phyloP scores from a whole-genome alignment of 2,329 filamentous ascomycete genomes.

The Cryoendolithus antarcticus region DNA sequence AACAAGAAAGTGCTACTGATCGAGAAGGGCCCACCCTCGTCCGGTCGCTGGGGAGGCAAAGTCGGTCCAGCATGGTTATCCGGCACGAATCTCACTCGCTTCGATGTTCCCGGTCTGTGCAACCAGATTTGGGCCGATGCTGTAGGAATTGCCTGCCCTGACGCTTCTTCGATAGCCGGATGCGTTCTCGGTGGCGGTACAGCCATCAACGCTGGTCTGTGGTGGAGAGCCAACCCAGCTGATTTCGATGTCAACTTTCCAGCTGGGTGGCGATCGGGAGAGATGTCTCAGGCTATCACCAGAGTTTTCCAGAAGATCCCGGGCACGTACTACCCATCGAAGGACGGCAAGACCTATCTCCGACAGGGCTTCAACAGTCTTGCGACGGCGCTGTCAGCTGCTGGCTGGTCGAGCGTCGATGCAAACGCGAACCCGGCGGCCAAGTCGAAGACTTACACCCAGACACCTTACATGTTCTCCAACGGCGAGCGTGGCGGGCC shows the following conservation, averaged over 20 bases:
- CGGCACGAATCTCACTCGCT: slow-evolving; percentile 52
- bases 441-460: slow-evolving; percentile 55
- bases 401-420: slow-evolving; percentile 51
- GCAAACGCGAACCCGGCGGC: slow-evolving; percentile 46
- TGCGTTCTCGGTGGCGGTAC: slow-evolving; percentile 58
- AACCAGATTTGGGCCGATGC: slow-evolving; percentile 58
- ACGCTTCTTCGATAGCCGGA: slow-evolving; percentile 59
- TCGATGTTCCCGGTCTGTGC: slow-evolving; percentile 59
- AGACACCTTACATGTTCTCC: slow-evolving; percentile 55
- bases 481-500: slow-evolving; percentile 57
- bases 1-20: slow-evolving; percentile 52
- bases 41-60: slow-evolving; percentile 50
- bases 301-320: slow-evolving; percentile 57
- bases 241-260: slow-evolving; percentile 68
- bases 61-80: slow-evolving; percentile 50
- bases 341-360: slow-evolving; percentile 50
- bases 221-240: slow-evolving; percentile 51
- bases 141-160: slow-evolving; percentile 51
- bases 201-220: slow-evolving; percentile 56
- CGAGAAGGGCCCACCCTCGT: slow-evolving; percentile 40
- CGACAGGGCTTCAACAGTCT: slow-evolving; percentile 54
- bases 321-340: slow-evolving; percentile 53
- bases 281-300: slow-evolving; percentile 47
- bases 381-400: slow-evolving; percentile 39
- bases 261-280: slow-evolving; percentile 54